Evolutionary conservation across 1,284 basidiomycete species (phyloP).

Genomic region (Trichosporon faecale): DNA sequence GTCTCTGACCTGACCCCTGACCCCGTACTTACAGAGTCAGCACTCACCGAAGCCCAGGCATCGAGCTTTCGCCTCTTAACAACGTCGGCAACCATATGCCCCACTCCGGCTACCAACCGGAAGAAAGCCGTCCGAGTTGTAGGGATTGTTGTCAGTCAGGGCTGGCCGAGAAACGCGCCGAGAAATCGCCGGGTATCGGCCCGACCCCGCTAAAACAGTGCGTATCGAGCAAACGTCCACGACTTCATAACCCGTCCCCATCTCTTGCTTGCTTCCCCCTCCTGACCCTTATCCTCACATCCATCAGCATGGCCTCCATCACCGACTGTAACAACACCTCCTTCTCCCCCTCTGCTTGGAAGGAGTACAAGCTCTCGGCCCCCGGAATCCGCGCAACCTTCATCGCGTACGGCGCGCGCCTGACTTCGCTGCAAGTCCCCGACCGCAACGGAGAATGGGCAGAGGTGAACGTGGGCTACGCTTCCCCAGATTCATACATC

Average conservation of each 20-base stretch:
- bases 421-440: constrained; percentile 36
- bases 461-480: constrained; percentile 40
- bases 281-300: too few relatives aligned
- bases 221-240: not conserved
- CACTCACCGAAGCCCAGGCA: too few relatives aligned
- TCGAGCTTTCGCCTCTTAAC: too few relatives aligned
- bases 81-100: too few relatives aligned
- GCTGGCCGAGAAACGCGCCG: constrained; percentile 4
- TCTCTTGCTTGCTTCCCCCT: too few relatives aligned
- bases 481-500: constrained; percentile 23
- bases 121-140: too few relatives aligned
- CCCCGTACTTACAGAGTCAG: too few relatives aligned
- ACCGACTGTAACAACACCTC: not conserved
- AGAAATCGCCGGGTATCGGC: not conserved
- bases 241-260: too few relatives aligned
- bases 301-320: not conserved
- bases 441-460: constrained; percentile 27
- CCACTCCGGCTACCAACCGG: too few relatives aligned
- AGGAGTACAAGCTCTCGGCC: constrained; percentile 30
- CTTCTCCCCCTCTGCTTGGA: constrained; percentile 15
- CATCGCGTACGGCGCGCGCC: constrained; percentile 36
- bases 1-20: too few relatives aligned
- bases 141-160: too few relatives aligned
- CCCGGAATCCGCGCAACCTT: constrained; percentile 40
- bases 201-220: not conserved